phyloP scores from a whole-genome alignment of 176 grass and related monocot species.

The Cocos nucifera region DNA sequence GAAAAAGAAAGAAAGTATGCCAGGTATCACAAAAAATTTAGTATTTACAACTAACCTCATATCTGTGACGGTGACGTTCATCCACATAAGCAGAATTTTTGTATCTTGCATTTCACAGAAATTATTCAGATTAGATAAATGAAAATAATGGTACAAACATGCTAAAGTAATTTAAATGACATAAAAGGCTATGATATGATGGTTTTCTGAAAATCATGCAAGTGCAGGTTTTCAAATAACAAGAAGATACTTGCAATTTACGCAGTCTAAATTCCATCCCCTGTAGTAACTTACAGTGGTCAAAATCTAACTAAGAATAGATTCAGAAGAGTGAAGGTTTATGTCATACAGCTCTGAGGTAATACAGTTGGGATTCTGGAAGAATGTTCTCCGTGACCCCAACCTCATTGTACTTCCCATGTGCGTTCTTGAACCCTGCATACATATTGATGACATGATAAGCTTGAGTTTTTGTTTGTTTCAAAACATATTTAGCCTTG shows the following conservation, averaged over 20 bases:
- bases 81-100: conserved; percentile 58
- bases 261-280: no score
- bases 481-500: no score
- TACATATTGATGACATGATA: background rate
- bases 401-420: conserved; percentile 98
- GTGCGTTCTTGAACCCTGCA: conserved; percentile 89
- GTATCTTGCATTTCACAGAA: conserved; percentile 49
- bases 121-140: conserved; percentile 17
- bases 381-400: conserved; percentile 71
- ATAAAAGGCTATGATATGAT: background rate
- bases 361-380: conserved; percentile 47
- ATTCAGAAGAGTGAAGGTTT: conserved; percentile 4
- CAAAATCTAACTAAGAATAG: background rate
- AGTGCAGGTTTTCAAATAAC: no score
- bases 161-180: conserved; percentile 4
- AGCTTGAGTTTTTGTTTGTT: no score
- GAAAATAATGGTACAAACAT: background rate
- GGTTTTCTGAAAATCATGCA: no score
- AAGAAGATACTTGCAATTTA: no score
- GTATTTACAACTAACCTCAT: conserved; percentile 51
- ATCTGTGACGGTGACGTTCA: conserved; percentile 97
- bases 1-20: no score
- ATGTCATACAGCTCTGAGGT: conserved; percentile 69
- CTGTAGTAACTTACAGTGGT: no score
- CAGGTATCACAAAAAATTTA: background rate